These are phyloP conservation scores for Epipyxis sp. DNA, from an alignment of 108 stramenopile species.

Conservation along the genomic window DNA sequence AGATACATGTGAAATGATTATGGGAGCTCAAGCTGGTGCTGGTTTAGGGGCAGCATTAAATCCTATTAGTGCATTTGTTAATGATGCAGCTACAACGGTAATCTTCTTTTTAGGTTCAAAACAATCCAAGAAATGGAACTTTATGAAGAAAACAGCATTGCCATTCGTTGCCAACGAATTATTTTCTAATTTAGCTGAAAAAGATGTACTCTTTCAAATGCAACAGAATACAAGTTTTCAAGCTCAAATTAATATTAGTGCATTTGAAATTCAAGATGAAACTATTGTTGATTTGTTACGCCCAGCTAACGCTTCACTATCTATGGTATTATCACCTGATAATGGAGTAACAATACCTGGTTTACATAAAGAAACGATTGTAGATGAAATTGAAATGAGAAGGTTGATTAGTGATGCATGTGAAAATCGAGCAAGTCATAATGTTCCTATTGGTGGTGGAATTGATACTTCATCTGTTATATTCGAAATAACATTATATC, in stretches of 20 bases:
- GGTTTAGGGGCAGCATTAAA: background rate
- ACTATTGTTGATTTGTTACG: conserved; percentile 3
- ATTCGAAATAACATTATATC: background rate
- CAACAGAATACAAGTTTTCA: background rate
- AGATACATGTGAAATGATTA: conserved; percentile 1
- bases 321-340: background rate
- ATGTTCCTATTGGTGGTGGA: conserved; percentile 1
- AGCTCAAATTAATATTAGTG: background rate
- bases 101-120: background rate
- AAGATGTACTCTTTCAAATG: background rate
- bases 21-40: conserved; percentile 2
- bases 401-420: background rate
- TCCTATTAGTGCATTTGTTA: conserved; percentile 25
- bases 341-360: background rate
- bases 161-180: conserved; percentile 26
- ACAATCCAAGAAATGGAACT: conserved; percentile 1
- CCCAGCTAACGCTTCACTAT: conserved; percentile 3
- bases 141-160: background rate
- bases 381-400: background rate
- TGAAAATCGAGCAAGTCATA: conserved; percentile 15
- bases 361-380: background rate
- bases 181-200: background rate
- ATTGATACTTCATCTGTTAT: conserved; percentile 19
- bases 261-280: conserved; percentile 26
- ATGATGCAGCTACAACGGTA: conserved; percentile 3